Evolutionary conservation across 2,329 filamentous ascomycete genomes (phyloP).

Genomic region (Massarina eburnea): DNA sequence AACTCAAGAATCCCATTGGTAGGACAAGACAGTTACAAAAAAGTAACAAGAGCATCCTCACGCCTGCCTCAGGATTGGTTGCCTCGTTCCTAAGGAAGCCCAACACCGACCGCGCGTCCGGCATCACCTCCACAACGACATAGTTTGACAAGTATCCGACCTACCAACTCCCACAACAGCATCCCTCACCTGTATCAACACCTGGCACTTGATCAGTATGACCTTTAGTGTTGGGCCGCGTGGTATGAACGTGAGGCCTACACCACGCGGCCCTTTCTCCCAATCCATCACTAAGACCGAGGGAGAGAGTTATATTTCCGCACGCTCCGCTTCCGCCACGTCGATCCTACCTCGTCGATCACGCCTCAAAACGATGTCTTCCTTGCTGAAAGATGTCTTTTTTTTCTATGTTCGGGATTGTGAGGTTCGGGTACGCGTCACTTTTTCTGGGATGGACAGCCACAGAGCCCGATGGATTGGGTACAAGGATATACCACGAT

Average conservation of each 20-base stretch:
- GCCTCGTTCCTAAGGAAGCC: too few relatives aligned
- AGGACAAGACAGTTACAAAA: too few relatives aligned
- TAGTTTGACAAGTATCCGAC: not conserved
- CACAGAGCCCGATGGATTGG: too few relatives aligned
- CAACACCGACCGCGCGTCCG: too few relatives aligned
- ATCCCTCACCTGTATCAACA: not conserved
- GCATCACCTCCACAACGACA: not conserved
- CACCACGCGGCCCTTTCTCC: not conserved
- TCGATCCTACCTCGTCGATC: not conserved
- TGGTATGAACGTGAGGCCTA: too few relatives aligned
- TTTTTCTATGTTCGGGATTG: not conserved
- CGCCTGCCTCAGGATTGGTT: too few relatives aligned
- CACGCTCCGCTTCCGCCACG: too few relatives aligned
- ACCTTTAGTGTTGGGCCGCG: not conserved
- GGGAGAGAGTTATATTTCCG: not conserved
- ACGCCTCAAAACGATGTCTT: not conserved
- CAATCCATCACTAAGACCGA: not conserved
- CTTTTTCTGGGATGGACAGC: too few relatives aligned
- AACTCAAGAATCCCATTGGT: too few relatives aligned
- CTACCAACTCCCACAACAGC: not conserved
- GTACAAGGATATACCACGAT: too few relatives aligned
- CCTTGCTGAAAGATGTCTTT: not conserved
- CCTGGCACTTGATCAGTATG: not conserved
- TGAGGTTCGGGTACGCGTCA: not conserved
- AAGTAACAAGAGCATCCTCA: too few relatives aligned